Conservation (phyloP, 2,329 filamentous ascomycete genomes). For the Penicillium sp. region DNA sequence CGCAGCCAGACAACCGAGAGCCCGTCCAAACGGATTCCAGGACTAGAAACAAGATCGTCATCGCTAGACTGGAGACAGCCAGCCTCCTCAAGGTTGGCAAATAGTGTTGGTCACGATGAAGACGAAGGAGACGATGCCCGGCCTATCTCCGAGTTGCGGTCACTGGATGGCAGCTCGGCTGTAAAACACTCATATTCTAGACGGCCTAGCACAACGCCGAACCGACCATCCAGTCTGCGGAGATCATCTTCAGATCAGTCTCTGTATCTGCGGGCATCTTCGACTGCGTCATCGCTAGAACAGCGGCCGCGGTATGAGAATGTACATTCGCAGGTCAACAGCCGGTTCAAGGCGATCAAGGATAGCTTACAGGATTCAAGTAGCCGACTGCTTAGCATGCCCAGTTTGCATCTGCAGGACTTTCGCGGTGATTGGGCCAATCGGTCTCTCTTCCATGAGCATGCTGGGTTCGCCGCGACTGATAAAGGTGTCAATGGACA, state of each 20-base stretch:
- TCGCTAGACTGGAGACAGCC: constrained; percentile 18
- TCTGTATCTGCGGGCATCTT: constrained; percentile 65
- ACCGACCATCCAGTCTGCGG: constrained; percentile 42
- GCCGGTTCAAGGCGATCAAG: constrained; percentile 80
- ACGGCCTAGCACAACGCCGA: constrained; percentile 25
- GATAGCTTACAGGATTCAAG: constrained; percentile 82
- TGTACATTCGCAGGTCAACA: constrained; percentile 80
- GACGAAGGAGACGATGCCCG: constrained; percentile 25
- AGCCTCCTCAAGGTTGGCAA: constrained; percentile 4
- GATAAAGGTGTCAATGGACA: constrained; percentile 11
- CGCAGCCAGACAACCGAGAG: constrained; percentile 26
- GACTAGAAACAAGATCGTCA: constrained; percentile 4
- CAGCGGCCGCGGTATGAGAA: constrained; percentile 77
- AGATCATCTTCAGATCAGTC: constrained; percentile 72
- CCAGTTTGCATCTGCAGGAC: constrained; percentile 40
- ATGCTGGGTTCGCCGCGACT: constrained; percentile 9
- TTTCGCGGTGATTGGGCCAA: constrained; percentile 36
- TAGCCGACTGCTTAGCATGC: constrained; percentile 55
- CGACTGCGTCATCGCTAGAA: constrained; percentile 73
- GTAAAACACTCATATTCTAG: constrained; percentile 33
- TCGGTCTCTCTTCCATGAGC: constrained; percentile 31
- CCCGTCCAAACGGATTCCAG: constrained; percentile 1
- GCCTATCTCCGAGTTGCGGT: constrained; percentile 30
- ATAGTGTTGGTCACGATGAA: constrained; percentile 15
- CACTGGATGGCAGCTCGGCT: constrained; percentile 24